Evolutionary conservation across 768 basidiomycete genomes (phyloP).

Genomic region (Trametes villosa): DNA sequence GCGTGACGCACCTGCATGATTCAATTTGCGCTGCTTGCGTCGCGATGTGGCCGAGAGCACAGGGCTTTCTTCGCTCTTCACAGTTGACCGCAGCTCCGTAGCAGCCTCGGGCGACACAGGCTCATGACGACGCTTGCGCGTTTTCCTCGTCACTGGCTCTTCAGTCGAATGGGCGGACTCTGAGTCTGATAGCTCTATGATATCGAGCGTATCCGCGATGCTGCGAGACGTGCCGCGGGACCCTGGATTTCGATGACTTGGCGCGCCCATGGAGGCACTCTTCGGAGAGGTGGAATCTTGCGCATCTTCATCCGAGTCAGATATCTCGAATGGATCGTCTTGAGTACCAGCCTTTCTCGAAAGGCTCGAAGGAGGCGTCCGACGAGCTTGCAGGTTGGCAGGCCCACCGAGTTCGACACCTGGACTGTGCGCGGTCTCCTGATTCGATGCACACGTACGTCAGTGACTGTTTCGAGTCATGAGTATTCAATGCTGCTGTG

Average conservation of each 20-base stretch:
- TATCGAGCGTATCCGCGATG: neutral
- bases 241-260: neutral
- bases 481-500: too few relatives aligned
- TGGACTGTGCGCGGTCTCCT: too few relatives aligned
- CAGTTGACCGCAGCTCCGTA: too few relatives aligned
- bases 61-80: neutral
- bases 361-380: too few relatives aligned
- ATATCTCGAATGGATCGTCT: neutral
- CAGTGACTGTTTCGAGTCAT: too few relatives aligned
- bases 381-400: too few relatives aligned
- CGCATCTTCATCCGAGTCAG: neutral
- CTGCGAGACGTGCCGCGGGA: too few relatives aligned
- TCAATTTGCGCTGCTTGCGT: constrained; percentile 1
- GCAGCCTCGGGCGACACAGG: too few relatives aligned
- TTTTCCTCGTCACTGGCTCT: neutral
- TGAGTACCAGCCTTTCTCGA: neutral
- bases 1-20: constrained; percentile 1
- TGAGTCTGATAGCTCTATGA: neutral
- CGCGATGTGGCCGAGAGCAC: neutral
- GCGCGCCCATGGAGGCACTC: neutral
- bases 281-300: neutral
- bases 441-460: too few relatives aligned
- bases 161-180: neutral
- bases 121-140: neutral
- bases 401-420: too few relatives aligned